phyloP scores from a whole-genome alignment of 75 land plant genomes.

The Adiantum capillusveneris region DNA sequence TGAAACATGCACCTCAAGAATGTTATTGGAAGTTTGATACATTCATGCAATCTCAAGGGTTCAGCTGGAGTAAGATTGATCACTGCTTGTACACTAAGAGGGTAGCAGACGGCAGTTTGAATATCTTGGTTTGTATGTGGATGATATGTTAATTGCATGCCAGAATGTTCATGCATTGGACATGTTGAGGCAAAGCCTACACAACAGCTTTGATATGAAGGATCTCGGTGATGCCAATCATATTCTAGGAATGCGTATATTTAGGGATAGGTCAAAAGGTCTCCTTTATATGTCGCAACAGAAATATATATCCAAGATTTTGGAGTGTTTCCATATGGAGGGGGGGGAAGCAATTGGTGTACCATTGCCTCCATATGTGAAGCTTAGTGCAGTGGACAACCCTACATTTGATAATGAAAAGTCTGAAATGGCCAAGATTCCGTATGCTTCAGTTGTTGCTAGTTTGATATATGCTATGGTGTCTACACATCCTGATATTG shows the following conservation, averaged over 20 bases:
- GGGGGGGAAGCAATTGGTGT: neutral
- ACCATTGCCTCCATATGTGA: neutral
- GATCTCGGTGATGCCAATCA: slow-evolving; percentile 11
- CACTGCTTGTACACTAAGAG: slow-evolving; percentile 9
- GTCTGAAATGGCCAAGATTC: slow-evolving; percentile 8
- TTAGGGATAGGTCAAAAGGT: neutral
- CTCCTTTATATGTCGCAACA: neutral
- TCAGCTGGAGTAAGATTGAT: slow-evolving; percentile 1
- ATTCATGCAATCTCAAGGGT: slow-evolving; percentile 10
- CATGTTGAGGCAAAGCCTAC: neutral
- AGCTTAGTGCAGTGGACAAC: neutral
- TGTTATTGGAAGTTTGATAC: slow-evolving; percentile 14
- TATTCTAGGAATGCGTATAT: slow-evolving; percentile 7
- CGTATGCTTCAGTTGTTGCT: slow-evolving; percentile 15
- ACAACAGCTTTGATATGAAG: slow-evolving; percentile 7
- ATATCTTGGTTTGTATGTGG: slow-evolving; percentile 9
- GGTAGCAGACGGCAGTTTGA: neutral
- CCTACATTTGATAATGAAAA: slow-evolving; percentile 6
- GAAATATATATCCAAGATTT: neutral
- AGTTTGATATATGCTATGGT: slow-evolving; percentile 27
- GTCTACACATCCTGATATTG: slow-evolving; percentile 12
- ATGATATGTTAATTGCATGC: slow-evolving; percentile 4
- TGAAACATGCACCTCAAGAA: slow-evolving; percentile 15
- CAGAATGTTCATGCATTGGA: neutral
- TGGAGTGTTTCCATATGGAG: neutral